Evolutionary conservation across 1,139 yeast species (phyloP).

Genomic region (Suhomyces bokatorum): DNA sequence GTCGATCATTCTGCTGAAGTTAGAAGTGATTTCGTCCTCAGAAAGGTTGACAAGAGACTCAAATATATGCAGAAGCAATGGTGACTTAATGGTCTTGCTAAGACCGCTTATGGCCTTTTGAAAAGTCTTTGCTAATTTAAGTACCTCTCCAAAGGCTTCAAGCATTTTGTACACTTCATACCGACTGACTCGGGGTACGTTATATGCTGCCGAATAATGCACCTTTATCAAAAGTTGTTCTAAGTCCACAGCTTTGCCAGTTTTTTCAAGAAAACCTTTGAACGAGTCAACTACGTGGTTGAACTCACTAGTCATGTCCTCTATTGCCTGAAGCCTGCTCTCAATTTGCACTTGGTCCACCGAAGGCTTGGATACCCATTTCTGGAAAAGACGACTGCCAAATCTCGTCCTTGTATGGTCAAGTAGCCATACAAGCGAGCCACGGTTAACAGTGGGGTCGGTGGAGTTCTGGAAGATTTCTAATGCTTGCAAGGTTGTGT

Average conservation of each 20-base stretch:
- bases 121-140: conserved; percentile 28
- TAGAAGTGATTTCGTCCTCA: conserved; percentile 20
- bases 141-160: conserved; percentile 46
- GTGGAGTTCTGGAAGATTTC: conserved; percentile 74
- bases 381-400: conserved; percentile 65
- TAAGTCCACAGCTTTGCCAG: conserved; percentile 50
- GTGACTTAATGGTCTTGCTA: conserved; percentile 20
- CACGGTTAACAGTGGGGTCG: conserved; percentile 50
- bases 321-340: conserved; percentile 63
- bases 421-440: conserved; percentile 75
- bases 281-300: conserved; percentile 56
- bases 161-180: conserved; percentile 66
- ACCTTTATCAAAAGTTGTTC: conserved; percentile 67
- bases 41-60: conserved; percentile 20
- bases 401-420: conserved; percentile 78
- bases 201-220: conserved; percentile 51
- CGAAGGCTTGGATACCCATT: conserved; percentile 80
- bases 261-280: conserved; percentile 39
- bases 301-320: conserved; percentile 50
- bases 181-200: conserved; percentile 52
- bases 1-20: conserved; percentile 55
- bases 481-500: conserved; percentile 64
- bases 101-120: conserved; percentile 20
- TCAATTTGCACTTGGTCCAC: conserved; percentile 52
- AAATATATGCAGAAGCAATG: conserved; percentile 29